These are phyloP conservation scores for Colletotrichum viniferum DNA, from an alignment of 2,329 filamentous ascomycete genomes.

Conservation along the genomic window DNA sequence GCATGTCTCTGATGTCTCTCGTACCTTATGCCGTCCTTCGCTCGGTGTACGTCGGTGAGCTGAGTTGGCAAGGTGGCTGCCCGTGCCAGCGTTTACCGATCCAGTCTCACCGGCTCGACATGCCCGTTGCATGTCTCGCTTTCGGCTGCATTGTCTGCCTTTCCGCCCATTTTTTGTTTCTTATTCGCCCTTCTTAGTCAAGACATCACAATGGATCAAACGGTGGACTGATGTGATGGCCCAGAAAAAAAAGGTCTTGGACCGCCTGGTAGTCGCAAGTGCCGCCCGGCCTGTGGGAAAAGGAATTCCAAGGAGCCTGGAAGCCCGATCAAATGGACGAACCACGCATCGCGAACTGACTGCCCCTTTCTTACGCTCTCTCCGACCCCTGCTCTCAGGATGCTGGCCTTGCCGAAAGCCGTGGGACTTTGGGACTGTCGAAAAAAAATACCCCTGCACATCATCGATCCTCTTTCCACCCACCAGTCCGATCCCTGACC, in stretches of 20 bases:
- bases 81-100: not conserved
- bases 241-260: conserved; percentile 2
- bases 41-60: conserved; percentile 7
- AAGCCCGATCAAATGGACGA: conserved; percentile 1
- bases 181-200: not conserved
- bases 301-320: conserved; percentile 9
- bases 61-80: not conserved
- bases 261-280: not conserved
- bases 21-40: not conserved
- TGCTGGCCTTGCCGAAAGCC: conserved; percentile 15
- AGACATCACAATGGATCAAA: not conserved
- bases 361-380: conserved; percentile 3
- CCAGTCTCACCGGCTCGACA: conserved; percentile 2
- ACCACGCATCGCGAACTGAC: not conserved
- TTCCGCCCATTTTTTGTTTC: not conserved
- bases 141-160: not conserved
- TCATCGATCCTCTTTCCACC: conserved; percentile 26
- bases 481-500: conserved; percentile 9
- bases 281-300: not conserved
- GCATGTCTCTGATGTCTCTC: not conserved
- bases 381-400: not conserved
- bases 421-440: not conserved
- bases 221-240: not conserved
- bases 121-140: conserved; percentile 15
- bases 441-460: conserved; percentile 21